Conservation (phyloP, 495 filamentous ascomycete genomes). For the Trichoderma parareesei region DNA sequence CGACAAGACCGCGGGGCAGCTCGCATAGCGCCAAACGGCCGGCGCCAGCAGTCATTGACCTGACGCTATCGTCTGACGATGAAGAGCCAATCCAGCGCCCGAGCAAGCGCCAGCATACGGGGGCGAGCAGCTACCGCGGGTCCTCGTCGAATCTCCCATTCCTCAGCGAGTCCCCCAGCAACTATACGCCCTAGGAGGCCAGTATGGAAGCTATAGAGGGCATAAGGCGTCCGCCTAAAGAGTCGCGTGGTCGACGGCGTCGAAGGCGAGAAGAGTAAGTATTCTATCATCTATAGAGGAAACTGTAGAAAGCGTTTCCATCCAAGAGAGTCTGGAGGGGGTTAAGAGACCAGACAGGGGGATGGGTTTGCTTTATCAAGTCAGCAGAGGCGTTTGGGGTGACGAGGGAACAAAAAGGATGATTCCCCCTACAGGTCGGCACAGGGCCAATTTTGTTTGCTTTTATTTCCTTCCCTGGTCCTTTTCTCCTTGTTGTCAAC, state of each 20-base stretch:
- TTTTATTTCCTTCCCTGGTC: not conserved
- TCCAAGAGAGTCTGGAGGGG: not conserved
- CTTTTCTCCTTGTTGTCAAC: too few relatives aligned
- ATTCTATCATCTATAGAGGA: not conserved
- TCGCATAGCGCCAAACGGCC: constrained; percentile 51
- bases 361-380: not conserved
- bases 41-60: constrained; percentile 62
- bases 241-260: not conserved
- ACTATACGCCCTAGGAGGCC: not conserved
- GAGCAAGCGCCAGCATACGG: constrained; percentile 44
- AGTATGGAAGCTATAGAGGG: not conserved
- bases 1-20: constrained; percentile 16
- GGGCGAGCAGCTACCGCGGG: constrained; percentile 10
- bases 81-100: constrained; percentile 50
- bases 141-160: not conserved
- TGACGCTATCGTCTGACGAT: constrained; percentile 61
- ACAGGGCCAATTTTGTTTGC: not conserved
- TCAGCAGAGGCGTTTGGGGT: constrained; percentile 7
- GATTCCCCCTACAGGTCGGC: constrained; percentile 2
- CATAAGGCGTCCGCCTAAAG: not conserved
- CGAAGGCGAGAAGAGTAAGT: not conserved
- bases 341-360: not conserved
- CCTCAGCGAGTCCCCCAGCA: not conserved
- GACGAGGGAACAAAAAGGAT: constrained; percentile 3
- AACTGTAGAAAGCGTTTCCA: not conserved